phyloP scores from a whole-genome alignment of 2,329 filamentous ascomycete genomes.

The Penicillium sp. region DNA sequence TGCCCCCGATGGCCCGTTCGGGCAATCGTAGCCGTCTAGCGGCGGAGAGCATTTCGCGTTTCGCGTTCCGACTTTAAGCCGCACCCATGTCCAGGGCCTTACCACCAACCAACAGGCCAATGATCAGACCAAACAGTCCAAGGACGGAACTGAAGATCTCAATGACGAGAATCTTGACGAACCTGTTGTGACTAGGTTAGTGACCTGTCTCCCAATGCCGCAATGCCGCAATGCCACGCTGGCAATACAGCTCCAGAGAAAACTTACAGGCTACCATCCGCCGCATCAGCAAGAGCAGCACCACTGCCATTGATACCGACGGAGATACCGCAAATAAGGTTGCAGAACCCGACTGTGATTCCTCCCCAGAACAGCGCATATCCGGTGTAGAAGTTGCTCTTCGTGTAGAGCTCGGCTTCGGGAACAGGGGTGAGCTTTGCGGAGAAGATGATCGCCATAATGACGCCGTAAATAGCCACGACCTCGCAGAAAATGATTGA shows the following conservation, averaged over 20 bases:
- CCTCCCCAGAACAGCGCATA: slow-evolving; percentile 96
- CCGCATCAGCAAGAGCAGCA: slow-evolving; percentile 91
- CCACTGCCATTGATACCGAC: slow-evolving; percentile 98
- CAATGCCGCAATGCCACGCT: neutral
- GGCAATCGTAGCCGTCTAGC: slow-evolving; percentile 16
- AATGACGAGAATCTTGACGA: slow-evolving; percentile 97
- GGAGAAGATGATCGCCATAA: slow-evolving; percentile 98
- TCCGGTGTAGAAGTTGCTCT: slow-evolving; percentile 85
- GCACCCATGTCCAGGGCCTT: slow-evolving; percentile 70
- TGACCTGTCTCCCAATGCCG: neutral
- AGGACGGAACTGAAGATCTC: slow-evolving; percentile 99
- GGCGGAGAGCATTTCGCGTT: neutral
- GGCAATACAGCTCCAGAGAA: neutral
- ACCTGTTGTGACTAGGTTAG: slow-evolving; percentile 52
- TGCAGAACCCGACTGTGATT: slow-evolving; percentile 90
- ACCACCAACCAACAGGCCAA: slow-evolving; percentile 80
- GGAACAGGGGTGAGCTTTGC: slow-evolving; percentile 69
- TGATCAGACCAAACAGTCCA: slow-evolving; percentile 91
- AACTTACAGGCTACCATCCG: slow-evolving; percentile 79
- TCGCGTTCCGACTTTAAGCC: slow-evolving; percentile 13
- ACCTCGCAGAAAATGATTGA: slow-evolving; percentile 99
- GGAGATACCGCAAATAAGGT: slow-evolving; percentile 89
- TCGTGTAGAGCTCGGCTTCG: slow-evolving; percentile 63
- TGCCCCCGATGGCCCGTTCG: slow-evolving; percentile 12
- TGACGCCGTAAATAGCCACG: slow-evolving; percentile 98